phyloP scores from a whole-genome alignment of 2,329 filamentous ascomycete genomes.

The Venturiaceae sp. region DNA sequence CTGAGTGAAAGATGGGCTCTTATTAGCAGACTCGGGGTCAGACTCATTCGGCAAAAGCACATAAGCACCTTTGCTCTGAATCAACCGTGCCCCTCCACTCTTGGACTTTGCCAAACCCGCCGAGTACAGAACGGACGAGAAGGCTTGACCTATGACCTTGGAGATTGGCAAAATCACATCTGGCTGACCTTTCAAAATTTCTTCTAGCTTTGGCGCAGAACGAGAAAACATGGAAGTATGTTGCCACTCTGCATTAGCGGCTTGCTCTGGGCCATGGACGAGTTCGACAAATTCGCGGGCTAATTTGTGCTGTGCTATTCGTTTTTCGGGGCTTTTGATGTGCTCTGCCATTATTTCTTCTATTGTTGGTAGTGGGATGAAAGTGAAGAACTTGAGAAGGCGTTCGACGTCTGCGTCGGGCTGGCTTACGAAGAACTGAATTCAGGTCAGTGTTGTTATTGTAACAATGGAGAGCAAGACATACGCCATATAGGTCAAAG shows the following conservation, averaged over 20 bases:
- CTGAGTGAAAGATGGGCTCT: too few species aligned
- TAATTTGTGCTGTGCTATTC: conserved; percentile 72
- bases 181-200: not conserved
- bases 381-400: conserved; percentile 84
- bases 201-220: conserved; percentile 2
- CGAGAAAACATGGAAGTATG: conserved; percentile 39
- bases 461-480: conserved; percentile 11
- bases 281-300: conserved; percentile 75
- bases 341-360: conserved; percentile 59
- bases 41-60: too few species aligned
- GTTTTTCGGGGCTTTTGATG: conserved; percentile 54
- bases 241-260: conserved; percentile 50
- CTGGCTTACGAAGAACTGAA: conserved; percentile 72
- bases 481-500: conserved; percentile 73
- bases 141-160: conserved; percentile 16
- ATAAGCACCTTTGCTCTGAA: conserved; percentile 23
- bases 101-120: conserved; percentile 20
- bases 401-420: conserved; percentile 72
- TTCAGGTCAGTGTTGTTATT: not conserved
- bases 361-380: conserved; percentile 66
- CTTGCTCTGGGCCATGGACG: conserved; percentile 60
- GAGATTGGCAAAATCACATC: conserved; percentile 12
- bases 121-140: conserved; percentile 19
- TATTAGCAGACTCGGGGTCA: too few species aligned
- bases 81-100: conserved; percentile 18